phyloP scores from a whole-genome alignment of 1,139 yeast species.

The Sugiyamaella paludigena region DNA sequence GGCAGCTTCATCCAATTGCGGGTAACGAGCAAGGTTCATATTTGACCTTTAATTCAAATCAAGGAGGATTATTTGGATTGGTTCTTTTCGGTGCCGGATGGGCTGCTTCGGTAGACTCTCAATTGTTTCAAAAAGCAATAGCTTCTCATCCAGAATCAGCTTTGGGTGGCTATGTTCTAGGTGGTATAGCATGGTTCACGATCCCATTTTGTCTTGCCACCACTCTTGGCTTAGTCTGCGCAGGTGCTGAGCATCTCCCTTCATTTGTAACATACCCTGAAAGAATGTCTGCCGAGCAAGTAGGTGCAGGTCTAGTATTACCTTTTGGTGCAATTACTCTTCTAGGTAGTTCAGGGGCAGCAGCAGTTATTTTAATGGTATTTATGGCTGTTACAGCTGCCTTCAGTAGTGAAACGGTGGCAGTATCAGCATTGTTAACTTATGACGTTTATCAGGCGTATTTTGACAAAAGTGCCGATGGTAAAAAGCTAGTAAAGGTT shows the following conservation, averaged over 20 bases:
- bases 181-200: slow-evolving; percentile 89
- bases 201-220: slow-evolving; percentile 77
- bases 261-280: slow-evolving; percentile 55
- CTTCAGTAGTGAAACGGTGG: slow-evolving; percentile 69
- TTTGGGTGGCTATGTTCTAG: slow-evolving; percentile 79
- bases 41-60: slow-evolving; percentile 61
- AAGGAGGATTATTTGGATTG: slow-evolving; percentile 37
- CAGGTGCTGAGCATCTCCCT: slow-evolving; percentile 63
- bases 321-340: slow-evolving; percentile 82
- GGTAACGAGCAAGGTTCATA: slow-evolving; percentile 51
- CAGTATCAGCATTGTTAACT: slow-evolving; percentile 76
- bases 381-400: slow-evolving; percentile 70
- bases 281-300: slow-evolving; percentile 57
- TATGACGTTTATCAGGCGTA: slow-evolving; percentile 79
- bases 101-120: slow-evolving; percentile 31
- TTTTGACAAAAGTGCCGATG: slow-evolving; percentile 69
- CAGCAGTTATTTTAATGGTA: slow-evolving; percentile 66
- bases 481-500: slow-evolving; percentile 60
- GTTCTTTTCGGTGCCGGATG: slow-evolving; percentile 27
- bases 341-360: slow-evolving; percentile 82
- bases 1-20: slow-evolving; percentile 46
- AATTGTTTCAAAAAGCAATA: slow-evolving; percentile 54
- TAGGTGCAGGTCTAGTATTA: slow-evolving; percentile 71
- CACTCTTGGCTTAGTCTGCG: slow-evolving; percentile 76
- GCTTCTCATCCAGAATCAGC: slow-evolving; percentile 81